These are phyloP conservation scores for Malus domestica DNA, from an alignment of 306 rosid genomes.

Conservation along the genomic window ASM211411v1 NC_041799.1:7620001-7620500, in stretches of 20 bases:
- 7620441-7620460: conserved; percentile 54
- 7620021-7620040: background rate
- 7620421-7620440: conserved; percentile 36
- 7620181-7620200: background rate
- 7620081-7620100: background rate
- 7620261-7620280: conserved; percentile 23
- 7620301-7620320: conserved; percentile 54
- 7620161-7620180: too few species aligned
- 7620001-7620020: background rate
- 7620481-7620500: conserved; percentile 65
- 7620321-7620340: conserved; percentile 61
- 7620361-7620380: conserved; percentile 32
- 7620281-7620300: conserved; percentile 56
- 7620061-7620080: background rate
- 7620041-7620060: background rate
- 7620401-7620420: background rate
- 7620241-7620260: background rate
- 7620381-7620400: conserved; percentile 3
- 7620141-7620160: too few species aligned
- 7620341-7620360: conserved; percentile 45
- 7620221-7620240: background rate
- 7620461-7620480: conserved; percentile 58
- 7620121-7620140: background rate
- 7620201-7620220: background rate
- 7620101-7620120: background rate